phyloP scores from a whole-genome alignment of 192 early-diverging fungal species.

The Mortierella alpina region DNA sequence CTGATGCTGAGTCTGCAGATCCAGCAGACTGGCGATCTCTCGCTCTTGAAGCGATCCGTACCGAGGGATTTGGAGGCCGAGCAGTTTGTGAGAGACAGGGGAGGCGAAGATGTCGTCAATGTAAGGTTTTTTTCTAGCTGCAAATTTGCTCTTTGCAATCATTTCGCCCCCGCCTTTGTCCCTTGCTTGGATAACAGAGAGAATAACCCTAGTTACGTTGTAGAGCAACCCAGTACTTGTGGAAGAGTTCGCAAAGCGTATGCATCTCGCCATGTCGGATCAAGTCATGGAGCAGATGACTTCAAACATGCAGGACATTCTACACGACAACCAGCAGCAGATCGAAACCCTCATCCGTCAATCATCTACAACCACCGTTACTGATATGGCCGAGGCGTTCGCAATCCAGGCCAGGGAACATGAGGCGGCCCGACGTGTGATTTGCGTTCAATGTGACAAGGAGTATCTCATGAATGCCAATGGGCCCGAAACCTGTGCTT shows the following conservation, averaged over 20 bases:
- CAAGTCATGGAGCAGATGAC: constrained; percentile 38
- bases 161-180: no score
- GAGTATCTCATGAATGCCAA: constrained; percentile 25
- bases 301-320: constrained; percentile 13
- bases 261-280: constrained; percentile 21
- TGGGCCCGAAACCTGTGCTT: constrained; percentile 17
- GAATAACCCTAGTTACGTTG: neutral
- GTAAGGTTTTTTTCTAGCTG: neutral
- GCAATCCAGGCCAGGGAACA: constrained; percentile 13
- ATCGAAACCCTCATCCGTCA: constrained; percentile 14
- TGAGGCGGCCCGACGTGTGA: constrained; percentile 22
- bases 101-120: constrained; percentile 15
- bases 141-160: no score
- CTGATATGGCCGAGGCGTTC: constrained; percentile 21
- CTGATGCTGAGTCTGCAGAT: constrained; percentile 62
- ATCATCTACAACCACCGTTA: constrained; percentile 8
- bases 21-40: constrained; percentile 57
- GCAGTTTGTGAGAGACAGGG: constrained; percentile 8
- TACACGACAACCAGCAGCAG: constrained; percentile 17
- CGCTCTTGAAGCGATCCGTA: constrained; percentile 32
- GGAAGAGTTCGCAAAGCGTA: constrained; percentile 26
- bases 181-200: no score
- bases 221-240: constrained; percentile 40
- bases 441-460: constrained; percentile 34
- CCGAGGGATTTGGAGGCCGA: constrained; percentile 49